Evolutionary conservation across 1,284 basidiomycete species (phyloP).

Genomic region (Pholiota adiposa): DNA sequence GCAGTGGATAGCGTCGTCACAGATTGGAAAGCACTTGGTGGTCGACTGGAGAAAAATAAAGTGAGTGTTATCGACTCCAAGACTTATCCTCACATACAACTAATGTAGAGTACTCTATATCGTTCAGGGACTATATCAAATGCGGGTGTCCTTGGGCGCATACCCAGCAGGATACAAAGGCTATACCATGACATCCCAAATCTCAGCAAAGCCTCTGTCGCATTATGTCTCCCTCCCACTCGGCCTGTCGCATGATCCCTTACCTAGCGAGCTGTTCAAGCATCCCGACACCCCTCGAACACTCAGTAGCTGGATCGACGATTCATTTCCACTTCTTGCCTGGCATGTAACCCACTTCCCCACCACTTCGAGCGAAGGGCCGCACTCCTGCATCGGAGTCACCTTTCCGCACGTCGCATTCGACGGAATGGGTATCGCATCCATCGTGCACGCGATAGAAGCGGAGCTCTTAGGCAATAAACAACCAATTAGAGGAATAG

Average conservation of each 20-base stretch:
- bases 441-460: not conserved
- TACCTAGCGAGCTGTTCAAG: not conserved
- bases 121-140: not conserved
- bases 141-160: not conserved
- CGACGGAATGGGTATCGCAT: not conserved
- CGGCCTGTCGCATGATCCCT: not conserved
- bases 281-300: not conserved
- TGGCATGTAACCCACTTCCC: conserved; percentile 3
- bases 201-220: not conserved
- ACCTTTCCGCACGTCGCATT: conserved; percentile 1
- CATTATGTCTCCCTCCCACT: not conserved
- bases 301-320: not conserved
- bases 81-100: no score
- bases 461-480: not conserved
- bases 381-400: not conserved
- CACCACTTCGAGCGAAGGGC: not conserved
- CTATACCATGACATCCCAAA: not conserved
- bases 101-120: no score
- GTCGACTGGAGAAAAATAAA: not conserved
- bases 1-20: not conserved
- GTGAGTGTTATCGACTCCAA: not conserved
- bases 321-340: not conserved
- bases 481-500: not conserved
- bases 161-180: not conserved
- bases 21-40: not conserved